Conservation (phyloP, 169 alveolate species). For the Plasmodium blacklocki region DNA sequence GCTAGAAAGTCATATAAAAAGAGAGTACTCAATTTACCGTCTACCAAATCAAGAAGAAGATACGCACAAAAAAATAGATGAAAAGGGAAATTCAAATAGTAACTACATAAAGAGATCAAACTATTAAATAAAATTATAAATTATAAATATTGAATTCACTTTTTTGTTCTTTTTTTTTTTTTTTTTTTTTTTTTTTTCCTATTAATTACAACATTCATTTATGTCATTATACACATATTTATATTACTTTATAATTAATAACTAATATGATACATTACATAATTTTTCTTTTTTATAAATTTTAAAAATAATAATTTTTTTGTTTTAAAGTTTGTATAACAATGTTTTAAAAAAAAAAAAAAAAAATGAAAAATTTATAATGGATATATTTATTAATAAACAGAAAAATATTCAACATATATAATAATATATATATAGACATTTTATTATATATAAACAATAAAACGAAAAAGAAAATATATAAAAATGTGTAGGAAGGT, state of each 20-base stretch:
- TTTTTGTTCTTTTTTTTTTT: background rate
- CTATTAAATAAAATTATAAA: background rate
- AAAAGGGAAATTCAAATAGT: background rate
- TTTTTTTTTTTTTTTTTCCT: background rate
- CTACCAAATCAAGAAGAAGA: constrained; percentile 87
- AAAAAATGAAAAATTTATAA: background rate
- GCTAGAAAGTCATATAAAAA: constrained; percentile 86
- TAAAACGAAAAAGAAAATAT: too few species aligned
- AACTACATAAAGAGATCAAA: background rate
- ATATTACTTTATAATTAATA: background rate
- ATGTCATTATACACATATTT: constrained; percentile 17
- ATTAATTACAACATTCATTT: constrained; percentile 11
- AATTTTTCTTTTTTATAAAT: constrained; percentile 6
- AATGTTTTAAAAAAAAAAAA: background rate
- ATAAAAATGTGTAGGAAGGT: constrained; percentile 13
- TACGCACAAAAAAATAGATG: constrained; percentile 84
- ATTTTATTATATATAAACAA: constrained; percentile 7
- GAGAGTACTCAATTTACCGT: constrained; percentile 83
- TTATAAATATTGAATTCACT: background rate
- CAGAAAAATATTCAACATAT: constrained; percentile 14
- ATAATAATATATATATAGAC: constrained; percentile 11
- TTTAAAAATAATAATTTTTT: constrained; percentile 17
- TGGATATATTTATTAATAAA: constrained; percentile 18
- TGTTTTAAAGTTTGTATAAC: constrained; percentile 14
- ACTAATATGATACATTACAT: background rate